Evolutionary conservation across 192 early-diverging fungal genomes (phyloP), one percentile per base, ranked within the genome.

Genomic region (Podila epigama): DNA sequence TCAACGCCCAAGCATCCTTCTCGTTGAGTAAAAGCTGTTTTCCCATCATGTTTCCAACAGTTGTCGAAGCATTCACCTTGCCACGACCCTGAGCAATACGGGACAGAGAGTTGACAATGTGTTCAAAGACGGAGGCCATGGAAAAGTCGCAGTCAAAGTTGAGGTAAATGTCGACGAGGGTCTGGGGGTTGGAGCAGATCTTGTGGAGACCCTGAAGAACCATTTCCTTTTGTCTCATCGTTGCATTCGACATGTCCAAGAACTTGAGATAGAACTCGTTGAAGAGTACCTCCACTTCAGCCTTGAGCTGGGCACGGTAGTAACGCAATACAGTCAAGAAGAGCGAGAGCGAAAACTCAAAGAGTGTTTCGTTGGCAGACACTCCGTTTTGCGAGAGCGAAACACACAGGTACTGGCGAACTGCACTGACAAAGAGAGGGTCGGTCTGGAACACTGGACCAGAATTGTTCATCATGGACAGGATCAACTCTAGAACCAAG

Each of bases 111-210:
- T 88, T 91, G 32, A 95, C 90, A 54, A 96, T 83, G 7, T 92
- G 86, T 81, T 97, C 95, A 86, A 93, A 97, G 59, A 96, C 87
- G 41, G 94, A 96, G 55, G 92, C 88, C 64, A 88, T 86, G 16
- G 91, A 87, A 77, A 90, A 83, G 60, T 93, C 89, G 68, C 96
- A 97, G 79, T 97, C 96, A 72, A 95, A 96, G 83, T 97, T 97
- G 15, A 97, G 85, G 62, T 96, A 97, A 57, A 97, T 87, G 66
- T 97, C 96, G 16, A 97, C 92, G 3, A 96, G 81, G 16, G 92
- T 80, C 48, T 89, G 85, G 22, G 93, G 92, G 32, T 93, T 90
- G 36, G 85, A 72, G 48, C 94, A 82, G 29, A 96, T 87, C 28
- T 90, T 83, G 27, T 80, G 75, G 34, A 97, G 81, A 8, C 89